Evolutionary conservation across 2,329 filamentous ascomycete species (phyloP).

Genomic region (Sporothrix brunneoviolacea): DNA sequence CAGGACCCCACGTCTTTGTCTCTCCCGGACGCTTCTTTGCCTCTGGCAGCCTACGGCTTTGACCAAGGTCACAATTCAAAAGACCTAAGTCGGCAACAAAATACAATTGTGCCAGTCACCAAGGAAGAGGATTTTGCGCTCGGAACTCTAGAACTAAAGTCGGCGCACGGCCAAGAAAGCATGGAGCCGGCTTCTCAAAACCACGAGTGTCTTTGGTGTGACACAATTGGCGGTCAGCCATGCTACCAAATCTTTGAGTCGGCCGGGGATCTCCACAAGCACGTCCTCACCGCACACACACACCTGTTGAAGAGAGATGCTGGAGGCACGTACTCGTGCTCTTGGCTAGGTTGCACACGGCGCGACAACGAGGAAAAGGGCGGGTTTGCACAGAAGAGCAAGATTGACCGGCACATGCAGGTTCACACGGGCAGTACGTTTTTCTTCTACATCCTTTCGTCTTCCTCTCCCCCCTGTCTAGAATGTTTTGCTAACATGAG

Average conservation of each 20-base stretch:
- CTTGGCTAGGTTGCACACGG: slow-evolving; percentile 52
- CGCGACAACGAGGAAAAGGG: slow-evolving; percentile 32
- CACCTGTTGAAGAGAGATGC: slow-evolving; percentile 36
- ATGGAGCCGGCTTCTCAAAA: not conserved
- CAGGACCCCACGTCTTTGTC: not conserved
- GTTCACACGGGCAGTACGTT: slow-evolving; percentile 57
- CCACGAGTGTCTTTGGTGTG: slow-evolving; percentile 26
- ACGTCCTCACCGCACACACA: slow-evolving; percentile 47
- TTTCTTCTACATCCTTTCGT: not conserved
- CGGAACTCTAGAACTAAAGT: not conserved
- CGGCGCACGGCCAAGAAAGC: not conserved
- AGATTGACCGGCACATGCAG: slow-evolving; percentile 59
- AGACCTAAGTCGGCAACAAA: too few species aligned
- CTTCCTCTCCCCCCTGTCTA: not conserved
- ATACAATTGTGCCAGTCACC: too few species aligned
- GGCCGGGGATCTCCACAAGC: slow-evolving; percentile 46
- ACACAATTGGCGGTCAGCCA: slow-evolving; percentile 17
- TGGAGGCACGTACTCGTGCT: slow-evolving; percentile 43
- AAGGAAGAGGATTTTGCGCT: too few species aligned
- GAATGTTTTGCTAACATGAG: not conserved
- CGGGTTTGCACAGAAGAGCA: slow-evolving; percentile 53
- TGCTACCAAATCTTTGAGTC: slow-evolving; percentile 32
- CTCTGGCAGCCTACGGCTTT: not conserved
- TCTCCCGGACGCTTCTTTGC: not conserved
- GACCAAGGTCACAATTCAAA: not conserved